Conservation (phyloP, 225 moss, liverwort and hornwort species). For the Asterella californica region DNA sequence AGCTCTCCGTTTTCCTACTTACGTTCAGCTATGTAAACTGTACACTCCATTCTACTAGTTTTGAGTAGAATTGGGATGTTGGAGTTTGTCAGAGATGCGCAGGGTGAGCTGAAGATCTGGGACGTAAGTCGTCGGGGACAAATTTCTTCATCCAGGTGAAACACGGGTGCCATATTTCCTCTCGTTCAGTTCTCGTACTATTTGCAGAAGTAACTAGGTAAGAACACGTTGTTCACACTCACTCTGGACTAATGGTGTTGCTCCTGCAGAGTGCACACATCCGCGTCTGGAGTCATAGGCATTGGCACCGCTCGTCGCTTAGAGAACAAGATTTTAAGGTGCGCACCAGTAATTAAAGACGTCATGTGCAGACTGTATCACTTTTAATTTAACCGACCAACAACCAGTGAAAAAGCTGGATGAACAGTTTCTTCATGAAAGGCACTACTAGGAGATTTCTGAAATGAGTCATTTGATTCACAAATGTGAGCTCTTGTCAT, state of each 20-base stretch:
- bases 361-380: neutral
- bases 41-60: neutral
- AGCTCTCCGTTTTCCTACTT: neutral
- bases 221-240: neutral
- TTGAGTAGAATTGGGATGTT: neutral
- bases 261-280: slow-evolving; percentile 72
- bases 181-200: neutral
- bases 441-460: too few species aligned
- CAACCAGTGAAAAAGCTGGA: too few species aligned
- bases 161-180: neutral
- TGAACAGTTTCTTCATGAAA: too few species aligned
- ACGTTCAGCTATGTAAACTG: neutral
- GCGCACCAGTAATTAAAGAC: neutral
- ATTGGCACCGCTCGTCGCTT: slow-evolving; percentile 62
- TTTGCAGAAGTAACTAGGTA: neutral
- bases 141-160: slow-evolving; percentile 70
- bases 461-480: neutral
- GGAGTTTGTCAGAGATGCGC: slow-evolving; percentile 63
- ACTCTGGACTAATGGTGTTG: neutral
- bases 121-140: slow-evolving; percentile 67
- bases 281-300: slow-evolving; percentile 81
- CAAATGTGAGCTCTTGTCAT: neutral
- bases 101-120: slow-evolving; percentile 93
- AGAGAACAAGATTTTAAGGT: slow-evolving; percentile 75
- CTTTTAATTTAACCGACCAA: too few species aligned